Evolutionary conservation across 805 yeast genomes (phyloP), one percentile per base, ranked within the genome.

Genomic region (Ogataea nitratoaversa): DNA sequence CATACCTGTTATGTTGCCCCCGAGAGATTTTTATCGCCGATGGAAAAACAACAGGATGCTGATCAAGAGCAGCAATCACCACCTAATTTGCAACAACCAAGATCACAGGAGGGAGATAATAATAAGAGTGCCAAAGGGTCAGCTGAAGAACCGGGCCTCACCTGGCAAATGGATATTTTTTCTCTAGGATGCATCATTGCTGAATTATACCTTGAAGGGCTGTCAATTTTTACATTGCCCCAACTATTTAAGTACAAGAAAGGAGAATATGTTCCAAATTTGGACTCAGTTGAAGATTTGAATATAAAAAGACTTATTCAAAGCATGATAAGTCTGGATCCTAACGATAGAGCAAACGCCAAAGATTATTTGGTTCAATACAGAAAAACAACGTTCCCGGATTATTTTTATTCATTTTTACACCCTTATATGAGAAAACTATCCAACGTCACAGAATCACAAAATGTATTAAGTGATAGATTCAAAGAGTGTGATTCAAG

Each of bases 1-100:
- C 72, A 96, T 52, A 75, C 79, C 2, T 93, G 99, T 61, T 91
- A 91, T 60, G 61, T 93, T 32, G 98, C 99, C 0, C 99, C 99
- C 0, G 99, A 93, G 58, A 67, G 99, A 48, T 91, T 93, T 53
- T 45, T 68, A 53, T 51, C 64, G 55, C 54, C 2, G 60, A 53
- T 4, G 57, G n/a, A 51, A 5, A 50, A 50, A 31, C 24, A 41
- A 33, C 32, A 36, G 19, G 14, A 32, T 31, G 36, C 37, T 24
- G 8, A 34, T 18, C 24, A 32, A 17, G 37, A 68, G 19, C 13
- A 3, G 9, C 31, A 27, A 27, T 27, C 16, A n/a, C 30, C 30
- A 12, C 6, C 13, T n/a, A n/a, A n/a, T n/a, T n/a, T n/a, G n/a
- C n/a, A n/a, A n/a, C n/a, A n/a, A n/a, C n/a, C n/a, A n/a, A n/a